These are phyloP conservation scores for Botrytis sinoallii DNA, from an alignment of 2,329 filamentous ascomycete species.

Conservation along the genomic window DNA sequence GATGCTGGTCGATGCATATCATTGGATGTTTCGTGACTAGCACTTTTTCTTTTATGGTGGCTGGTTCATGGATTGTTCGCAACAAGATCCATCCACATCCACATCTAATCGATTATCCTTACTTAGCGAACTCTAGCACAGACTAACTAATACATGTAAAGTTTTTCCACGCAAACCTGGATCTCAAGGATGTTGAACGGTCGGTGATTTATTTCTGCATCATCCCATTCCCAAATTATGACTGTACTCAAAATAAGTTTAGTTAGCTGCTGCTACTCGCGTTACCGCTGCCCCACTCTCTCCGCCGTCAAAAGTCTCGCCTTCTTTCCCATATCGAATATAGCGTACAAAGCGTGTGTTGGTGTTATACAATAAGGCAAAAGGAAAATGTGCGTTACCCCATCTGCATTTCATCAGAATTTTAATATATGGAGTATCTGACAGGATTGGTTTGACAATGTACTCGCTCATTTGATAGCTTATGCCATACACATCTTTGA, in stretches of 20 bases:
- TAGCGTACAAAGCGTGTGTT: conserved; percentile 1
- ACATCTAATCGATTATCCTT: not conserved
- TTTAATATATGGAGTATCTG: conserved; percentile 11
- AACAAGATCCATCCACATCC: not conserved
- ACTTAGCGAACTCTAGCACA: not conserved
- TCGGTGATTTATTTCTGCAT: conserved; percentile 18
- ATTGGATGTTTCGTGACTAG: conserved; percentile 15
- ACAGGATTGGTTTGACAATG: not conserved
- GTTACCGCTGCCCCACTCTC: conserved; percentile 1
- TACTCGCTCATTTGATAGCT: not conserved
- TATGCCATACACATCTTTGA: not conserved
- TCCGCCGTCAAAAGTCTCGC: conserved; percentile 12
- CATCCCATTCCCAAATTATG: conserved; percentile 4
- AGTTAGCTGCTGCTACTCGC: conserved; percentile 1
- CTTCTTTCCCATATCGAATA: conserved; percentile 8
- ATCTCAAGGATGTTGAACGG: conserved; percentile 4
- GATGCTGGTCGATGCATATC: not conserved
- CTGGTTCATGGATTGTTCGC: conserved; percentile 9
- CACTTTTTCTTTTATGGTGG: not conserved
- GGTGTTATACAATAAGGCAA: not conserved
- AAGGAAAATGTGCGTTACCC: not conserved
- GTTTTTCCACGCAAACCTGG: not conserved
- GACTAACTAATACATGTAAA: not conserved
- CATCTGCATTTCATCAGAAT: conserved; percentile 6
- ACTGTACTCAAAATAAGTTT: not conserved